Conservation (phyloP, 441 rosid genomes). For the Metrosideros polymorpha region DNA sequence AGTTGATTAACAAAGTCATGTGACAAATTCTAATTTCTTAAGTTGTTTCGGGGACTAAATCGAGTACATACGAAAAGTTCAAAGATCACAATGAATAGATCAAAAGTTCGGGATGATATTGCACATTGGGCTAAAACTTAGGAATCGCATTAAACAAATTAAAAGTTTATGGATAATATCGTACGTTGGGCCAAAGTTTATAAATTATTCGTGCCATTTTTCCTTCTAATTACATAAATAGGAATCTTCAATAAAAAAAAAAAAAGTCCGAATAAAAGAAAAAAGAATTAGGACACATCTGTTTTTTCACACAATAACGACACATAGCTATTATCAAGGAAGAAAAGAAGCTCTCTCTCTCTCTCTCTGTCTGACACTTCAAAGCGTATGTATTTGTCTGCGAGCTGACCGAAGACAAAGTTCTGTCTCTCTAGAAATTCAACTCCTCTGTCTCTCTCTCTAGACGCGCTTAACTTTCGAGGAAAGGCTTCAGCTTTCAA, state of each 20-base stretch:
- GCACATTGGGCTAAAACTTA: too few relatives aligned
- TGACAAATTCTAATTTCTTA: not conserved
- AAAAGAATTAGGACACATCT: not conserved
- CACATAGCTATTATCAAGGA: not conserved
- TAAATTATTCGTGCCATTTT: too few relatives aligned
- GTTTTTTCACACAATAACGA: not conserved
- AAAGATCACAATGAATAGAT: too few relatives aligned
- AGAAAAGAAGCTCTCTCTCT: not conserved
- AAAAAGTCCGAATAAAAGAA: fast-evolving
- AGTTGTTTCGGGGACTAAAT: too few relatives aligned
- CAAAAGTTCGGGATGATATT: too few relatives aligned
- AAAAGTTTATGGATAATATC: too few relatives aligned
- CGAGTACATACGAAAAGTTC: too few relatives aligned
- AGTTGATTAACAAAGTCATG: not conserved
- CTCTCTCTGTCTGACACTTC: not conserved
- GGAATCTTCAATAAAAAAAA: fast-evolving
- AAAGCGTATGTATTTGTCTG: not conserved
- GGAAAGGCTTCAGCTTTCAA: not conserved
- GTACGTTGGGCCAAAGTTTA: too few relatives aligned
- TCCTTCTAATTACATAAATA: not conserved
- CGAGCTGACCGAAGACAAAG: constrained; percentile 8
- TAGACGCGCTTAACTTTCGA: not conserved
- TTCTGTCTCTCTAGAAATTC: not conserved
- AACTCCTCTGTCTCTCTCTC: not conserved
- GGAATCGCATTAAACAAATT: too few relatives aligned